Evolutionary conservation across 208 protist genomes (phyloP).

Genomic region (Trypanosoma theileri): DNA sequence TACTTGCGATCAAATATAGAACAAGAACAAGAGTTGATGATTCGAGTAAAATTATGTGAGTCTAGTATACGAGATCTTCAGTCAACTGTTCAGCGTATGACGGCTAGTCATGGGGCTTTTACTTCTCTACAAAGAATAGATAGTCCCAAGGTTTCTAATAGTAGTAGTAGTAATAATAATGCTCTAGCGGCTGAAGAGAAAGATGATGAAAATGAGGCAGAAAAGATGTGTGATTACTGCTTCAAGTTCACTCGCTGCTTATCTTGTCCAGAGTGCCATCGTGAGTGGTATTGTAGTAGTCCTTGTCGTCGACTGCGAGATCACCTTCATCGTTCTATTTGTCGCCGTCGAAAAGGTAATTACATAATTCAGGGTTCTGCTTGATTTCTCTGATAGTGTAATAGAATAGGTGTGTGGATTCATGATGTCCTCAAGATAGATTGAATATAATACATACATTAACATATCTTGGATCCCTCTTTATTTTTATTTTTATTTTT

Average conservation of each 20-base stretch:
- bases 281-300: constrained; percentile 78
- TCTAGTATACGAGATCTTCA: constrained; percentile 4
- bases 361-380: not conserved
- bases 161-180: not conserved
- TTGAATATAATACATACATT: no score
- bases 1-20: not conserved
- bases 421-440: no score
- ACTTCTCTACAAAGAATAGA: not conserved
- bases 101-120: no score
- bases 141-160: not conserved
- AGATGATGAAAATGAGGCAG: not conserved
- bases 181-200: not conserved
- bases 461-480: not conserved
- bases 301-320: constrained; percentile 52
- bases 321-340: constrained; percentile 42
- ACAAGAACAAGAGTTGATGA: constrained; percentile 13
- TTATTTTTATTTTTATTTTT: constrained; percentile 5
- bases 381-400: no score
- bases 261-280: constrained; percentile 44
- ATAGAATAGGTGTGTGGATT: not conserved
- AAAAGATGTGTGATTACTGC: constrained; percentile 71
- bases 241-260: constrained; percentile 41
- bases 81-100: not conserved
- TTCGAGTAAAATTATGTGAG: constrained; percentile 16
- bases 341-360: constrained; percentile 16